phyloP scores from a whole-genome alignment of 768 basidiomycete genomes.

The Naganishia vaughanmartiniae region DNA sequence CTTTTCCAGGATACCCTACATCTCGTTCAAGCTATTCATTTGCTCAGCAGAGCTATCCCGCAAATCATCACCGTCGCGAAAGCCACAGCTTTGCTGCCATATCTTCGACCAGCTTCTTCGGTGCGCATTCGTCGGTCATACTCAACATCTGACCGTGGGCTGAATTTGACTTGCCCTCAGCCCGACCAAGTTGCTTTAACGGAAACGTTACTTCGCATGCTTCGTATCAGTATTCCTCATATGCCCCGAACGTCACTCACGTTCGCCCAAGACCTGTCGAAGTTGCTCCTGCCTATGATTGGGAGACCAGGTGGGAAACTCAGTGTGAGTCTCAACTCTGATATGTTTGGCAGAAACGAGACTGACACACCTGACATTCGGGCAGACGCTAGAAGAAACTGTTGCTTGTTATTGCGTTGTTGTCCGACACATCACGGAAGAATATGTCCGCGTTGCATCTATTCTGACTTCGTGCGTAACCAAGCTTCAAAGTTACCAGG shows the following conservation, averaged over 20 bases:
- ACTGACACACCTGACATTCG: neutral
- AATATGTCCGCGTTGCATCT: conserved; percentile 71
- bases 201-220: conserved; percentile 85
- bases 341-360: neutral
- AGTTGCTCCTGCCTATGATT: conserved; percentile 82
- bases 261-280: conserved; percentile 82
- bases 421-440: conserved; percentile 79
- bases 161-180: conserved; percentile 53
- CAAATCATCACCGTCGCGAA: conserved; percentile 76
- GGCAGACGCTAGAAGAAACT: conserved; percentile 78
- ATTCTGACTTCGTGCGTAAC: conserved; percentile 83
- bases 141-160: too few species aligned
- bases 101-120: conserved; percentile 56
- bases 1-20: conserved; percentile 22
- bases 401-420: conserved; percentile 89
- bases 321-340: conserved; percentile 56
- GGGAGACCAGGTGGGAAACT: conserved; percentile 58
- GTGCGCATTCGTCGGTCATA: neutral
- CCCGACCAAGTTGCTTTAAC: conserved; percentile 76
- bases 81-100: conserved; percentile 82
- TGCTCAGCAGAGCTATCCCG: conserved; percentile 79
- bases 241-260: conserved; percentile 86
- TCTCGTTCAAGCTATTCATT: conserved; percentile 69
- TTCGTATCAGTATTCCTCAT: conserved; percentile 75
- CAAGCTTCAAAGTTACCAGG: conserved; percentile 66